Evolutionary conservation across 768 basidiomycete genomes (phyloP).

Genomic region (Amanita subjunquillea): DNA sequence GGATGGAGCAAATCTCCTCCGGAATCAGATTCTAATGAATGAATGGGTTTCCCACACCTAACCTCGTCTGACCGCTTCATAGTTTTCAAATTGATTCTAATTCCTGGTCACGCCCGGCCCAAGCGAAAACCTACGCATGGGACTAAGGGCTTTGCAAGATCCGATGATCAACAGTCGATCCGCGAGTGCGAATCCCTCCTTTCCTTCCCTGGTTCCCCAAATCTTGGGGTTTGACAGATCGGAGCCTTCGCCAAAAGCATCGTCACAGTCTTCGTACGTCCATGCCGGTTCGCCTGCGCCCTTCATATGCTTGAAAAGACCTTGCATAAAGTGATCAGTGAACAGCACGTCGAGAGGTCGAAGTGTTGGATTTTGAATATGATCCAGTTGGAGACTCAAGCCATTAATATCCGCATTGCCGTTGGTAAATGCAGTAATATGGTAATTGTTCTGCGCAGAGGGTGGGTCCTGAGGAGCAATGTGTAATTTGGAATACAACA

Average conservation of each 20-base stretch:
- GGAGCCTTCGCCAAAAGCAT: slow-evolving; percentile 7
- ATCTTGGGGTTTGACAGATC: slow-evolving; percentile 13
- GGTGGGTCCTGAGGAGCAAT: background rate
- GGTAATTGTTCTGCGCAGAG: slow-evolving; percentile 16
- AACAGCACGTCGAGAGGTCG: slow-evolving; percentile 23
- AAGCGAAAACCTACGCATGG: too few relatives aligned
- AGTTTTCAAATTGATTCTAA: too few relatives aligned
- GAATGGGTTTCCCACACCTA: too few relatives aligned
- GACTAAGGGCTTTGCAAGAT: background rate
- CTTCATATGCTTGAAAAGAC: slow-evolving; percentile 22
- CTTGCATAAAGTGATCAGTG: slow-evolving; percentile 21
- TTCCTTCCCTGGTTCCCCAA: slow-evolving; percentile 7
- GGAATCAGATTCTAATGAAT: too few relatives aligned
- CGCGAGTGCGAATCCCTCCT: background rate
- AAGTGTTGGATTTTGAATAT: slow-evolving; percentile 17
- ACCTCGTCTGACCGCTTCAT: too few relatives aligned
- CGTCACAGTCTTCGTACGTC: slow-evolving; percentile 13
- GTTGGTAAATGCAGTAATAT: slow-evolving; percentile 18
- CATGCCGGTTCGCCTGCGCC: slow-evolving; percentile 19
- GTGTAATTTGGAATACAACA: slow-evolving; percentile 1
- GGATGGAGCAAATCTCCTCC: background rate
- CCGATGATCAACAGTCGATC: slow-evolving; percentile 1
- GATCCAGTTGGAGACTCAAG: slow-evolving; percentile 12
- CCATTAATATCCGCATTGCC: slow-evolving; percentile 18
- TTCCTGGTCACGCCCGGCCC: too few relatives aligned